A percentile compares a stretch with the other conserved stretches of the same genome.
Conservation (phyloP, 2,329 filamentous ascomycete species). For the Claviceps sp. region DNA sequence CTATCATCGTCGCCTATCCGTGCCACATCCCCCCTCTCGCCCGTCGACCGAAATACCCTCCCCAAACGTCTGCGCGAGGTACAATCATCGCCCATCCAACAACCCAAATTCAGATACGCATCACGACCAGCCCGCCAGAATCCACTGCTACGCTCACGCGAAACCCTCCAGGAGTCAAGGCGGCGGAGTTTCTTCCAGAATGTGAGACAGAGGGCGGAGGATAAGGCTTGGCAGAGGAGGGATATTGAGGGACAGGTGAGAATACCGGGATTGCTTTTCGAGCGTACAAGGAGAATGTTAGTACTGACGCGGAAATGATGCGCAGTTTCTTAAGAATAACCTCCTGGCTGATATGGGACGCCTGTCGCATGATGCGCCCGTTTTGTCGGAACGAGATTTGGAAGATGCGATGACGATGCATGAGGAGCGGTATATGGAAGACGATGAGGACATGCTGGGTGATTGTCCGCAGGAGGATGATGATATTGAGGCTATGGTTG, state of each 20-base stretch:
- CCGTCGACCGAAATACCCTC: constrained; percentile 28
- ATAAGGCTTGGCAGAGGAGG: constrained; percentile 44
- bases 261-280: not conserved
- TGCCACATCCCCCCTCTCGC: constrained; percentile 33
- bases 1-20: constrained; percentile 47
- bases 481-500: constrained; percentile 44
- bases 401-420: constrained; percentile 32
- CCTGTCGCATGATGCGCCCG: constrained; percentile 21
- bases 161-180: constrained; percentile 50
- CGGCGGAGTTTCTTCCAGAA: constrained; percentile 57
- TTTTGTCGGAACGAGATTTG: constrained; percentile 35
- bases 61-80: constrained; percentile 22
- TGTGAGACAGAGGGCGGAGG: constrained; percentile 46
- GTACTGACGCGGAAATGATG: not conserved
- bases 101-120: constrained; percentile 35
- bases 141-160: constrained; percentile 45
- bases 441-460: constrained; percentile 40
- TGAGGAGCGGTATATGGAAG: constrained; percentile 10
- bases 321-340: constrained; percentile 23
- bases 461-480: constrained; percentile 36
- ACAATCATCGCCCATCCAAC: constrained; percentile 31
- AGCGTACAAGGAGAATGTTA: not conserved
- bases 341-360: constrained; percentile 20
- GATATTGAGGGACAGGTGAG: constrained; percentile 45
- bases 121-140: constrained; percentile 46